A percentile compares a stretch with the other conserved stretches of the same genome.
phyloP scores from a whole-genome alignment of 441 rosid genomes.

The Adansonia rubrostipa region DNA sequence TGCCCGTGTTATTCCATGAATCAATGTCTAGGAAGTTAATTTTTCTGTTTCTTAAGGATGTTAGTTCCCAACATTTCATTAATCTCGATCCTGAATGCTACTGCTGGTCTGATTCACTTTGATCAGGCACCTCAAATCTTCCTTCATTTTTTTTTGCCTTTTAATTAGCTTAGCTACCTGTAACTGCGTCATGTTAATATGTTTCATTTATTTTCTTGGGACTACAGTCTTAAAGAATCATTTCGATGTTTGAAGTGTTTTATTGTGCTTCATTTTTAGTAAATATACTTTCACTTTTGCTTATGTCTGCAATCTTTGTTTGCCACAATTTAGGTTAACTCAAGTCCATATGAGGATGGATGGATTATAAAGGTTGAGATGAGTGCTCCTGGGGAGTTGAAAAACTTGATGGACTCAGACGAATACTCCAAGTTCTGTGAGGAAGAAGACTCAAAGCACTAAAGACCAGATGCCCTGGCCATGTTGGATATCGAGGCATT shows the following conservation, averaged over 20 bases:
- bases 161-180: no score
- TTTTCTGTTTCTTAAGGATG: no score
- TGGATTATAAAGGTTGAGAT: constrained; percentile 89
- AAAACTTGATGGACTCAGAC: constrained; percentile 72
- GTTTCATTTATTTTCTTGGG: constrained; percentile 14
- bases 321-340: constrained; percentile 59
- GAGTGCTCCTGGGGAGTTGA: constrained; percentile 54
- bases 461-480: constrained; percentile 23
- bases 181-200: no score
- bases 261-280: not conserved
- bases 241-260: not conserved
- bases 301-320: not conserved
- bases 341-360: constrained; percentile 78
- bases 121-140: no score
- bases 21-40: no score
- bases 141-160: no score
- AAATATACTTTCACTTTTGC: not conserved
- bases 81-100: no score
- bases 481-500: not conserved
- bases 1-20: not conserved
- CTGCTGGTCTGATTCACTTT: no score
- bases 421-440: constrained; percentile 80
- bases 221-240: not conserved
- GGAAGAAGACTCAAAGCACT: constrained; percentile 83
- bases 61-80: no score